Evolutionary conservation across 1,139 yeast species (phyloP), one percentile per base, ranked within the genome.

Genomic region (Saccharomyces hybrid): DNA sequence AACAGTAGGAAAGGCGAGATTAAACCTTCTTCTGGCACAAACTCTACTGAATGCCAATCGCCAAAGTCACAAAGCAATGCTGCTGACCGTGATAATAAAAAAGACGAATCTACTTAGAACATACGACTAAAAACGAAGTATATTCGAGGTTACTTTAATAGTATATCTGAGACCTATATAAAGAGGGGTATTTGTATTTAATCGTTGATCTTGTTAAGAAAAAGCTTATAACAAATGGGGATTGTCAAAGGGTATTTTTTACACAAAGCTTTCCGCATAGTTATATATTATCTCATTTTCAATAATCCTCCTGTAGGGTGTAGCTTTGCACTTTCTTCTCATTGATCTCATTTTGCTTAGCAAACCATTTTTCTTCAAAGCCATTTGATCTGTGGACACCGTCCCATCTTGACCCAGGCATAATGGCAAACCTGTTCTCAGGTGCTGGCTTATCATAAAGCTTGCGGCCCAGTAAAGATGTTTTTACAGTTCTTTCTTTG

Each of bases 331-430:
- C 70, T 54, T 66, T 63, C 56, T 75, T 72, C 57, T 76, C 74
- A 41, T 63, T 60, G 8, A 63, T 55, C 52, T 83, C 85, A 32
- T 74, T 77, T 54, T 81, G 80, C 58, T 78, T 79, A 44, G 78
- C 74, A 64, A 88, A 76, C 76, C 87, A 78, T 57, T 78, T 73
- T 51, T 73, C 74, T 66, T 91, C 98, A 70, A 87, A 91, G n/a
- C 97, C 97, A 66, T 86, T 91, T 0, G 95, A 82, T 57, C 98
- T 74, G 69, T 89, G 95, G 0, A 90, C 84, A 0, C 98, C 98
- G 68, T 91, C 98, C 98, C 98, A 91, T 55, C 88, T 75, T 60
- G 76, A 75, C 0, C 98, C 97, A 0, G 97, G 96, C 5, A 73
- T 73, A 20, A 91, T 84, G 3, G 79, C 79, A 70, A 88, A 91